A percentile compares a stretch with the other conserved stretches of the same genome.
Evolutionary conservation across 805 yeast genomes (phyloP).

Genomic region (Sungouiozyma intestinalis): DNA sequence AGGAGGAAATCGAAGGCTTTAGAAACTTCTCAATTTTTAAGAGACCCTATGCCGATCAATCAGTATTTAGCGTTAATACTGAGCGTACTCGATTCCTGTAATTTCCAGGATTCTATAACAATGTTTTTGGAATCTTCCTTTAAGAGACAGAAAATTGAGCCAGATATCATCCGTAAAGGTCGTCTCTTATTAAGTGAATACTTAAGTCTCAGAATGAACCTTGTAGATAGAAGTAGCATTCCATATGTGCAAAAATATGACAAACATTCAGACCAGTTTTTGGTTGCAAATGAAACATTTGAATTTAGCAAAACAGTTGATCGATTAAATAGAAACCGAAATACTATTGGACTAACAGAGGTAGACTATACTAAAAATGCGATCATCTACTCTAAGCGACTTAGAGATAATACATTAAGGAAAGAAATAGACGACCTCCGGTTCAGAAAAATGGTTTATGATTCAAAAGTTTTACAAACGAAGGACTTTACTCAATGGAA

Average conservation of each 20-base stretch:
- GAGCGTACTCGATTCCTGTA: conserved; percentile 44
- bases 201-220: conserved; percentile 38
- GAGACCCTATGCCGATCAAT: conserved; percentile 37
- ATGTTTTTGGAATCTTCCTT: conserved; percentile 7
- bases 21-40: conserved; percentile 28
- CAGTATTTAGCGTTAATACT: conserved; percentile 61
- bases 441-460: conserved; percentile 53
- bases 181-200: conserved; percentile 56
- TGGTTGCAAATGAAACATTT: conserved; percentile 24
- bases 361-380: conserved; percentile 19
- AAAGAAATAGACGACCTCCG: conserved; percentile 49
- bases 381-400: conserved; percentile 14
- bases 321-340: conserved; percentile 31
- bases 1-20: conserved; percentile 5
- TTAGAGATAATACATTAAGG: conserved; percentile 17
- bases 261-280: neutral
- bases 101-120: conserved; percentile 40
- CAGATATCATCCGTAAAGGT: conserved; percentile 44
- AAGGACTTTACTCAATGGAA: conserved; percentile 82
- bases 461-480: conserved; percentile 63
- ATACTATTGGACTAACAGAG: conserved; percentile 27
- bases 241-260: conserved; percentile 1
- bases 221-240: conserved; percentile 30
- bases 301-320: conserved; percentile 39
- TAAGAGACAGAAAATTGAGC: conserved; percentile 17